Evolutionary conservation across 768 basidiomycete genomes (phyloP), one percentile per base, ranked within the genome.

Genomic region (Mycena rosella): DNA sequence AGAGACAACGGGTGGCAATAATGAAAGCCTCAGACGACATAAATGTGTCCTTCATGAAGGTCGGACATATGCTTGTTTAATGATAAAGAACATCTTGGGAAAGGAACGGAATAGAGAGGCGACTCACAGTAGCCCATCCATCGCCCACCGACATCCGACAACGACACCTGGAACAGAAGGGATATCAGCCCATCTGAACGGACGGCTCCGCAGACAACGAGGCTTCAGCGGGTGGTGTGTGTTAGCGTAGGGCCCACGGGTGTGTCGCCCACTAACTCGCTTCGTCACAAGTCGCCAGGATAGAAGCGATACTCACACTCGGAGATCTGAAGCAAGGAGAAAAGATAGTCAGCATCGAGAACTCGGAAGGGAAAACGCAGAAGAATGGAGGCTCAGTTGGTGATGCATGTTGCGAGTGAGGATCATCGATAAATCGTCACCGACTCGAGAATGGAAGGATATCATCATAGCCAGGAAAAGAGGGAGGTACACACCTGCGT

Each of bases 1-100:
- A 32, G 24, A 11, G 32, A 30, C 7, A 54, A 36, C 24, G 26
- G 8, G 7, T 27, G 47, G 14, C 45, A 52, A 60, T 9, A 26
- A 48, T 14, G 51, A 29, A 57, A 48, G 45, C 80, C 85, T 89
- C 88, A 89, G 87, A 75, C 73, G 77, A 81, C 69, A 78, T 81
- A 79, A 22, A 54, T 62, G 75, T 82, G 78, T 89, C 88, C 88
- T 80, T 85, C 87, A 90, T 84, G 68, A 76, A 78, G 60, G 70
- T 90, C 87, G 87, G 89, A 90, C 89, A 90, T 90, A 91, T 91
- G 89, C 89, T 91, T 91, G 89, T 90, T 82, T 80, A 77, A 62
- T 77, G 60, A 74, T 78, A 55, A 69, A 76, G 73, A 79, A 79
- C 87, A 90, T 90, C 89, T 78, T 82, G 26, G 84, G 65, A 44